A percentile compares a stretch with the other conserved stretches of the same genome.
These are phyloP conservation scores for Phaeophleospora eucalypticola DNA, from an alignment of 2,329 filamentous ascomycete species.

Conservation along the genomic window DNA sequence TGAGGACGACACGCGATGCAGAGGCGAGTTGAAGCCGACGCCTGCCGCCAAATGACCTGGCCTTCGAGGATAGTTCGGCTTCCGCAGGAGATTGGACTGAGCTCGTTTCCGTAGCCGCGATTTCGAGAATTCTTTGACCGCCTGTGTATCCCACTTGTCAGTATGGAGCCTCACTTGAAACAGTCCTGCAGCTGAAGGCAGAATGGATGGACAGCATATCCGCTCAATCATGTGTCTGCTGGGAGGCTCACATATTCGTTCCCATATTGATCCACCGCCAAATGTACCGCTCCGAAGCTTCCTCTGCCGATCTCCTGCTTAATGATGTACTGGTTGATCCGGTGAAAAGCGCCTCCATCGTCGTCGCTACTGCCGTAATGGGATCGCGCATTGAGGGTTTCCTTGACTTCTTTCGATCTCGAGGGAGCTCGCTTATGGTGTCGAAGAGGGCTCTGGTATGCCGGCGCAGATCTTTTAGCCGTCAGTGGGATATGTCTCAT, in stretches of 20 bases:
- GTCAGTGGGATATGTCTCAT: conserved; percentile 5
- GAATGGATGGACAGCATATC: conserved; percentile 6
- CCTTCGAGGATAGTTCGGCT: conserved; percentile 52
- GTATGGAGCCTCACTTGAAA: conserved; percentile 6
- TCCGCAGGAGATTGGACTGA: conserved; percentile 79
- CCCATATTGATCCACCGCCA: conserved; percentile 84
- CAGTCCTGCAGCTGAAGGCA: neutral
- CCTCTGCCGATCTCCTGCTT: conserved; percentile 94
- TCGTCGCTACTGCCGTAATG: conserved; percentile 81
- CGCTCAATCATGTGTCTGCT: neutral
- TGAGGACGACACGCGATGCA: conserved; percentile 56
- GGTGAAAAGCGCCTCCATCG: conserved; percentile 75
- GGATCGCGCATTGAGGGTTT: conserved; percentile 86
- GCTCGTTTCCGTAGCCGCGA: conserved; percentile 81
- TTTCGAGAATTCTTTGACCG: conserved; percentile 97
- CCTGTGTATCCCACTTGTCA: conserved; percentile 50
- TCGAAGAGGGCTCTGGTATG: conserved; percentile 60
- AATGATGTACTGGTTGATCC: conserved; percentile 93
- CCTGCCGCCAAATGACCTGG: conserved; percentile 50
- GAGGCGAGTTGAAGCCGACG: conserved; percentile 58
- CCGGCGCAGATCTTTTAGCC: conserved; percentile 50
- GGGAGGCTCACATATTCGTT: conserved; percentile 74
- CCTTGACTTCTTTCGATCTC: conserved; percentile 63
- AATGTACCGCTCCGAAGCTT: conserved; percentile 89
- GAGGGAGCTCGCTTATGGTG: conserved; percentile 62